phyloP scores from a whole-genome alignment of 441 rosid species.

The Macaranga tanarius region DNA sequence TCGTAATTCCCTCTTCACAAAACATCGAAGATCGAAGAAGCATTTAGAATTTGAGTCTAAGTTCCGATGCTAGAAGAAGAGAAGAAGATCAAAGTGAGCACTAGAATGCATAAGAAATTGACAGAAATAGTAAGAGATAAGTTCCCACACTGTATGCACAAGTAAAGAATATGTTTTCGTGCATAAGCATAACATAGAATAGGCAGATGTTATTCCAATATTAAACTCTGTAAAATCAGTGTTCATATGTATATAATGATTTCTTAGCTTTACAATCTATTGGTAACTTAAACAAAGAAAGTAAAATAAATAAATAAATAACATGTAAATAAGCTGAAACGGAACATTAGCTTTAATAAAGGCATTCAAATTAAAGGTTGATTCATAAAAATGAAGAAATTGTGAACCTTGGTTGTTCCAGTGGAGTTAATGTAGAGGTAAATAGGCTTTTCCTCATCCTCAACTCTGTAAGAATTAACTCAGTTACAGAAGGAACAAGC shows the following conservation, averaged over 20 bases:
- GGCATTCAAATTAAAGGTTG: neutral
- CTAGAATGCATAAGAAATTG: neutral
- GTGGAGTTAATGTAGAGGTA: slow-evolving; percentile 89
- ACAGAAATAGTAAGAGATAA: neutral
- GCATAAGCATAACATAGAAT: neutral
- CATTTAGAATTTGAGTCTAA: no score
- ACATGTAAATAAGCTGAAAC: no score
- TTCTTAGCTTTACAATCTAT: slow-evolving; percentile 3
- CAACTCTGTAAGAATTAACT: slow-evolving; percentile 72
- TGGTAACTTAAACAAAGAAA: neutral
- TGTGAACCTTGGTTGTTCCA: slow-evolving; percentile 76
- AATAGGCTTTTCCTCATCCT: slow-evolving; percentile 72
- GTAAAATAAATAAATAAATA: neutral
- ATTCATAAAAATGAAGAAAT: neutral
- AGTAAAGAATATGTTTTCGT: neutral
- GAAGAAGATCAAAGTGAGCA: no score
- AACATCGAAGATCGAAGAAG: no score
- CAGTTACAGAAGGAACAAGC: slow-evolving; percentile 85
- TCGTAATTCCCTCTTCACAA: no score
- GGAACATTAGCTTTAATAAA: no score
- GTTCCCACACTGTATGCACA: neutral
- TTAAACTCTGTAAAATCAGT: neutral
- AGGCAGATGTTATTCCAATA: neutral
- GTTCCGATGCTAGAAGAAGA: no score
- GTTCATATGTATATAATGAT: neutral